Conservation (phyloP, 139 green algal genomes). For the Micromonas pusilla region DNA sequence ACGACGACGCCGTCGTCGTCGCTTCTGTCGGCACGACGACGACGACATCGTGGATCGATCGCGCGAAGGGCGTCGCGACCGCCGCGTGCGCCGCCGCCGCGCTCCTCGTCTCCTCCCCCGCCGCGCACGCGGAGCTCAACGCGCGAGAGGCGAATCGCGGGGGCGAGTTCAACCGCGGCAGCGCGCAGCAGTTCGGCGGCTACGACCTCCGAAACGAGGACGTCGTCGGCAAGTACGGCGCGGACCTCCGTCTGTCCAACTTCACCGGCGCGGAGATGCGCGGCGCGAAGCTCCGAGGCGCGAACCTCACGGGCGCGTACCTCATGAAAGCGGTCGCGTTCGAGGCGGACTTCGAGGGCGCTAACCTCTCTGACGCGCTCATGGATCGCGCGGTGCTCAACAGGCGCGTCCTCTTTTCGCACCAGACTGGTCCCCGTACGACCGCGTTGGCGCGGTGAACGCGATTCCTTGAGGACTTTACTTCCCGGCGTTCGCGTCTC, state of each 20-base stretch:
- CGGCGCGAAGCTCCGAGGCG: constrained; percentile 1
- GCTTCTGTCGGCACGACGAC: not conserved
- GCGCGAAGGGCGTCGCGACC: not conserved
- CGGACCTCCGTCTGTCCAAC: constrained; percentile 22
- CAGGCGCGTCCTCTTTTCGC: too few relatives aligned
- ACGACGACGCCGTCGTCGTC: not conserved
- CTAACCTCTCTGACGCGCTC: constrained; percentile 30
- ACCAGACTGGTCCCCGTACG: too few relatives aligned
- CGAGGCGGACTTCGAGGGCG: constrained; percentile 25
- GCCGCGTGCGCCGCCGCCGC: not conserved
- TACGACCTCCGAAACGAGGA: not conserved
- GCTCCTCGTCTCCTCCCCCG: not conserved
- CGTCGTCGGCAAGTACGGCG: constrained; percentile 14
- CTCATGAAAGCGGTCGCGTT: constrained; percentile 33
- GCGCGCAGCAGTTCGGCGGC: constrained; percentile 19
- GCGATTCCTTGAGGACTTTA: too few relatives aligned
- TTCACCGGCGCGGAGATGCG: constrained; percentile 31
- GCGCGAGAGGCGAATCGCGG: not conserved
- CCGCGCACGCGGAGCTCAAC: constrained; percentile 5
- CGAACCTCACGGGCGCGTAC: constrained; percentile 33
- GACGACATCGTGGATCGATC: not conserved
- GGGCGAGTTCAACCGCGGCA: constrained; percentile 20
- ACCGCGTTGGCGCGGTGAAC: too few relatives aligned
- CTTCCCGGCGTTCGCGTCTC: too few relatives aligned
- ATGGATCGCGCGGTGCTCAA: constrained; percentile 32